phyloP scores from a whole-genome alignment of 2,329 filamentous ascomycete species.

The Metarhizium sp. region DNA sequence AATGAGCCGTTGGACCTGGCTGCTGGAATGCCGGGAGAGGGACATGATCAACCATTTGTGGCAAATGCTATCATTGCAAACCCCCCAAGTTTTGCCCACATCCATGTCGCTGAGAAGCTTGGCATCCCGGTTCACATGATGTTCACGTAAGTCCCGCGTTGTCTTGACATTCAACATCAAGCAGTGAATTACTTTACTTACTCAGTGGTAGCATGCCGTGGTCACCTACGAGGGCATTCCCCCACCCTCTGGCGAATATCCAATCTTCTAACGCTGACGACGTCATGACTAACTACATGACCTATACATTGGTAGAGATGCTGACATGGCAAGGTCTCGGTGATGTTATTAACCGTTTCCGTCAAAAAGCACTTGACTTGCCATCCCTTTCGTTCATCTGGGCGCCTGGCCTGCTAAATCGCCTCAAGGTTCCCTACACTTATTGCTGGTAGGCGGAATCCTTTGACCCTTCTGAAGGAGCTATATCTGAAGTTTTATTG shows the following conservation, averaged over 20 bases:
- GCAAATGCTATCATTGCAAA: conserved; percentile 77
- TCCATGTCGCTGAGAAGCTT: conserved; percentile 67
- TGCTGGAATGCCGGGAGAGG: conserved; percentile 28
- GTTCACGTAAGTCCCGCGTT: conserved; percentile 60
- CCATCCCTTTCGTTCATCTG: conserved; percentile 72
- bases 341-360: conserved; percentile 83
- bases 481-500: conserved; percentile 2
- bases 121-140: conserved; percentile 73
- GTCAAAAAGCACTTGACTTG: conserved; percentile 63
- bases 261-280: conserved; percentile 66
- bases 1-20: conserved; percentile 36
- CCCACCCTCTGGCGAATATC: conserved; percentile 79
- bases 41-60: conserved; percentile 56
- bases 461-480: not conserved
- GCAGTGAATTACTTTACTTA: not conserved
- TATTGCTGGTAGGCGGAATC: conserved; percentile 62
- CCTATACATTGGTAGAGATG: conserved; percentile 79
- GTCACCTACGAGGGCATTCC: conserved; percentile 76
- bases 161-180: too few relatives aligned
- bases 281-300: conserved; percentile 72
- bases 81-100: conserved; percentile 66
- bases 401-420: conserved; percentile 70
- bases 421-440: conserved; percentile 72
- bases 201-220: conserved; percentile 70
- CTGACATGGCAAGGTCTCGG: conserved; percentile 90